Evolutionary conservation across 2,329 filamentous ascomycete species (phyloP), one percentile per base, ranked within the genome.

Genomic region (Sporothrix luriei): DNA sequence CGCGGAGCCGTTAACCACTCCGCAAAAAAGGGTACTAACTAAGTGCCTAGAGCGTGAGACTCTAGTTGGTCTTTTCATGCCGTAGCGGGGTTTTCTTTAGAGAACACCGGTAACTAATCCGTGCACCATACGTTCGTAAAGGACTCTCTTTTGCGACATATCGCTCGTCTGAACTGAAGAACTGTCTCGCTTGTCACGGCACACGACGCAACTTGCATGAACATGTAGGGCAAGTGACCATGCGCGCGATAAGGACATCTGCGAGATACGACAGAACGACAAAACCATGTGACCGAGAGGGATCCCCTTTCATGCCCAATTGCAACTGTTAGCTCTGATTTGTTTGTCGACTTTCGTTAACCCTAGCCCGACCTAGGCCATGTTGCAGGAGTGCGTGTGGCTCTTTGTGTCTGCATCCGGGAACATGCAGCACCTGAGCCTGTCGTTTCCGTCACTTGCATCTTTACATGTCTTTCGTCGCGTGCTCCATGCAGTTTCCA

Each of bases 181-280:
- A n/a, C 9, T 66, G 62, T 52, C 62, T 66, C 24, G n/a, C 62
- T 2, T 64, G 40, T 40, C 24, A 29, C 52, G 62, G 48, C 62
- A 66, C 62, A 48, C 62, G 62, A 66, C 62, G 9, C 48, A 49
- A n/a, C 46, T 29, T 66, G 48, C 62, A 66, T 52, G 48, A 40
- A 7, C 29, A 66, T 19, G 48, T 33, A 21, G 29, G 46, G 62
- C 62, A 66, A 52, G 48, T 66, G 62, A 66, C 62, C 48, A 9
- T 9, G 2, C 19, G 21, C 26, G 33, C 52, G 49, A 66, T 66
- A 54, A 66, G 33, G 6, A 11, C 6, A 29, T 14, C 46, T 4
- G 21, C 40, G 49, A 29, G 59, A 62, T 29, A 62, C 24, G 38
- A 62, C 19, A 61, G 13, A 48, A 10, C 38, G 14, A 66, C 62